These are phyloP conservation scores for Wickerhamiella spandovensis DNA, from an alignment of 805 yeast species.

Conservation along the genomic window DNA sequence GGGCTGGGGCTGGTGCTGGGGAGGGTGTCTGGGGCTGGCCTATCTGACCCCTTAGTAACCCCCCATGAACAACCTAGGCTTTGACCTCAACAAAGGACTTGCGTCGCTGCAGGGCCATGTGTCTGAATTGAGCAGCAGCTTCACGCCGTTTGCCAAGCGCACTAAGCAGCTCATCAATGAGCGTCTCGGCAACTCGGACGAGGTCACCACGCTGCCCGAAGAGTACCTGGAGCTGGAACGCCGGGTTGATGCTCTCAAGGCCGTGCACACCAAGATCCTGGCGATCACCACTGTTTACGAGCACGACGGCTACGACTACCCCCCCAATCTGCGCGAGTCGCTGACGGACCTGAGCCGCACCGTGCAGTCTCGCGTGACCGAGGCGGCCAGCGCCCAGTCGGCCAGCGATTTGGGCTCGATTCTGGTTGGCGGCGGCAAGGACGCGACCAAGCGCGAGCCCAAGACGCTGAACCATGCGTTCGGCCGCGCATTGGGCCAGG, in stretches of 20 bases:
- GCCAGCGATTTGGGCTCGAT: constrained; percentile 79
- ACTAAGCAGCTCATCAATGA: constrained; percentile 72
- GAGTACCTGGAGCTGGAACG: constrained; percentile 66
- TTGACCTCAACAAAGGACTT: constrained; percentile 28
- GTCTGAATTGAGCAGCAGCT: constrained; percentile 27
- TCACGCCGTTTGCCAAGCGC: constrained; percentile 68
- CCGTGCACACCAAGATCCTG: constrained; percentile 46
- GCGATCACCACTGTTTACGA: constrained; percentile 49
- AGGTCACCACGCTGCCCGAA: constrained; percentile 71
- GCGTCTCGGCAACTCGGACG: constrained; percentile 64
- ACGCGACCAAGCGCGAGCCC: constrained; percentile 34
- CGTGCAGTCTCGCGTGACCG: constrained; percentile 49
- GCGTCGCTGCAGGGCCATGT: constrained; percentile 24
- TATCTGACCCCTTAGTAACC: neutral
- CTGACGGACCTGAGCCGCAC: constrained; percentile 57
- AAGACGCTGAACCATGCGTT: constrained; percentile 75
- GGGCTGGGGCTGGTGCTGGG: too few relatives aligned
- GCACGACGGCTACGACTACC: constrained; percentile 72
- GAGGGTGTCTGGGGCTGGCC: too few relatives aligned
- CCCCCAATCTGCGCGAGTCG: constrained; percentile 63
- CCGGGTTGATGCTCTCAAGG: constrained; percentile 58
- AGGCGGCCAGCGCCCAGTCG: constrained; percentile 55
- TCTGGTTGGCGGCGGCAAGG: constrained; percentile 23
- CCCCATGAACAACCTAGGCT: constrained; percentile 9
- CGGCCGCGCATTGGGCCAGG: constrained; percentile 44